Evolutionary conservation across 192 early-diverging fungal species (phyloP), one percentile per base, ranked within the genome.

Genomic region (Ambispora gerdemannii): DNA sequence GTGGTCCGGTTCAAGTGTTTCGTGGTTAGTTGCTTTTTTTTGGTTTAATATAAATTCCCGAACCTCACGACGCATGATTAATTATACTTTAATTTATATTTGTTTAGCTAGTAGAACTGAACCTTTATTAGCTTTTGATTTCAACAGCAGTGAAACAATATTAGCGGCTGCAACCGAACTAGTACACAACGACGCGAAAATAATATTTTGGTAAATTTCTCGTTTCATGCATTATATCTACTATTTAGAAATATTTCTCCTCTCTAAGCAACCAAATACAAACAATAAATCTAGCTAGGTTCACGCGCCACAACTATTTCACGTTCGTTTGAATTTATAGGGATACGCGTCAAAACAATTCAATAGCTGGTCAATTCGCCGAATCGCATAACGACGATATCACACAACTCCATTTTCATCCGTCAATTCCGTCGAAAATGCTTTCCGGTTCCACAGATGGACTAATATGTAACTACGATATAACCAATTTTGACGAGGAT

Each of bases 301-400:
- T n/a, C n/a, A n/a, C n/a, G n/a, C n/a, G n/a, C n/a, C n/a, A n/a
- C n/a, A n/a, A n/a, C n/a, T 60, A 0, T 60, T 4, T 34, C 4
- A 17, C 13, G n/a, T 24, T 2, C 19, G 27, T 7, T 50, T 10
- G 47, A 10, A 32, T 65, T 15, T 32, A 30, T 30, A 70, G 68
- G 68, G 78, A 75, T 32, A 47, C 75, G 49, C 69, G 74, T 55
- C 75, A 77, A 31, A 49, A 73, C 3, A 58, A 73, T 1, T 49
- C 71, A 1, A n/a, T 80, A 11, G 24, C 77, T 3, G 70, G 72
- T 7, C 71, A 75, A 31, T 89, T 83, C 55, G 75, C 74, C n/a
- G 86, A 90, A 62, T 91, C 88, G 7, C 89, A 91, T 63, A 84
- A 80, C 34, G 90, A 93, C 60, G 90, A 92, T 61, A 78, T 93